Evolutionary conservation across 176 grass and related monocot species (phyloP).

Genomic region (Tillandsia leiboldiana): DNA sequence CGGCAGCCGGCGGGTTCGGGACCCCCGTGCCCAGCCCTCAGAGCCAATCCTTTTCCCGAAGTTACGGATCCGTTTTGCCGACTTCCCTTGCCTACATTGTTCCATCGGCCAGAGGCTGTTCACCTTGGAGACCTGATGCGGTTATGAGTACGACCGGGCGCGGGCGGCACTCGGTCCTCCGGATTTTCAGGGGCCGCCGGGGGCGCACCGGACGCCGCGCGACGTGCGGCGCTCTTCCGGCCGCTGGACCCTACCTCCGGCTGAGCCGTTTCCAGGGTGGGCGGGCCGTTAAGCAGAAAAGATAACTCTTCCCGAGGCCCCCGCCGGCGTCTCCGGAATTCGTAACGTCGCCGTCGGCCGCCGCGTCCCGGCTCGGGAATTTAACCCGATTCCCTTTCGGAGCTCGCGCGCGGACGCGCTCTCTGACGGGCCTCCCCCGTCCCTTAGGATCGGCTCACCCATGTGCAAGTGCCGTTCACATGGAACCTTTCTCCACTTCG

Average conservation of each 20-base stretch:
- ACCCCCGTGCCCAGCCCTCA: conserved; percentile 60
- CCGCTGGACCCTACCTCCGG: conserved; percentile 57
- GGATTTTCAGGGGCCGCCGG: conserved; percentile 47
- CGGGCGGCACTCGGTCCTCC: conserved; percentile 39
- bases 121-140: conserved; percentile 46
- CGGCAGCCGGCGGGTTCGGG: not conserved
- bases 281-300: conserved; percentile 68
- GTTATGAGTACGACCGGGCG: conserved; percentile 53
- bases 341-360: conserved; percentile 41
- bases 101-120: conserved; percentile 56
- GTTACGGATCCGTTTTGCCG: conserved; percentile 70
- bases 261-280: conserved; percentile 53
- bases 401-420: too few relatives aligned
- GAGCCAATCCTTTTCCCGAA: conserved; percentile 72
- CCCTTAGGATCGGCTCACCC: conserved; percentile 44
- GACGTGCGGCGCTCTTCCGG: conserved; percentile 64
- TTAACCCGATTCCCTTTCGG: not conserved
- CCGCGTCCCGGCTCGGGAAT: conserved; percentile 51
- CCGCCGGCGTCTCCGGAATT: conserved; percentile 49
- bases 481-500: conserved; percentile 53
- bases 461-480: conserved; percentile 56
- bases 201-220: conserved; percentile 51
- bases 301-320: conserved; percentile 67
- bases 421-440: not conserved
- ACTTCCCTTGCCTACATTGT: conserved; percentile 87